These are phyloP conservation scores for Pseudogymnoascus sp. DNA, from an alignment of 2,329 filamentous ascomycete species.

Conservation along the genomic window DNA sequence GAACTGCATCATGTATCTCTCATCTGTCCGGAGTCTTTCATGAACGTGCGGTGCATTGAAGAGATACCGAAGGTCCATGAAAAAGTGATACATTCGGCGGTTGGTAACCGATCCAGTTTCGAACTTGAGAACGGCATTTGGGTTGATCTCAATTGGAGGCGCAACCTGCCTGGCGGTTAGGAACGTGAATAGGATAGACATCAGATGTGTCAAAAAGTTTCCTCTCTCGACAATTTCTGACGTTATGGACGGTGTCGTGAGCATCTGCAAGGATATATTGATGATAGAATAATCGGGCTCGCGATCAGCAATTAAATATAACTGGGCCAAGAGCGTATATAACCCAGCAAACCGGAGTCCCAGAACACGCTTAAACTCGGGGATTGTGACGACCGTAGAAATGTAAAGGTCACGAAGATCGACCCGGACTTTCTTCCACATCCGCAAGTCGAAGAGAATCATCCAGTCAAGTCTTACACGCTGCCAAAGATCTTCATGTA, in stretches of 20 bases:
- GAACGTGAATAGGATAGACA: conserved; percentile 97
- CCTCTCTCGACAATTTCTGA: conserved; percentile 90
- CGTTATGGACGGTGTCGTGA: conserved; percentile 94
- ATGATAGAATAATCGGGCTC: conserved; percentile 98
- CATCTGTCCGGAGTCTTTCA: conserved; percentile 70
- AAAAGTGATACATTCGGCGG: conserved; percentile 94
- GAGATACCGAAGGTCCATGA: conserved; percentile 85
- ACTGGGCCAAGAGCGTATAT: conserved; percentile 85
- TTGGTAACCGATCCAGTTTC: conserved; percentile 94
- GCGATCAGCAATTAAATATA: conserved; percentile 91
- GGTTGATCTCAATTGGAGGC: conserved; percentile 81
- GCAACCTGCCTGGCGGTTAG: conserved; percentile 92
- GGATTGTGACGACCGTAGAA: conserved; percentile 89
- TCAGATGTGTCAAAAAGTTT: conserved; percentile 89
- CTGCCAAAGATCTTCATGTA: conserved; percentile 81
- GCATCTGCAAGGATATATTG: conserved; percentile 90
- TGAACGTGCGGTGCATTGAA: conserved; percentile 85
- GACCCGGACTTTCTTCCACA: conserved; percentile 94
- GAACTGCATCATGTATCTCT: conserved; percentile 87
- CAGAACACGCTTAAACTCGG: conserved; percentile 89
- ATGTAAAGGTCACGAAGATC: conserved; percentile 91
- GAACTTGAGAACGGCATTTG: conserved; percentile 79
- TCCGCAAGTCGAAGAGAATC: conserved; percentile 83
- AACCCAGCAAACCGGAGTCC: conserved; percentile 89
- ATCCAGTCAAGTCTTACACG: conserved; percentile 88